Evolutionary conservation across 305 asterid species (phyloP).

Genomic region (Solanum hybrid): DNA sequence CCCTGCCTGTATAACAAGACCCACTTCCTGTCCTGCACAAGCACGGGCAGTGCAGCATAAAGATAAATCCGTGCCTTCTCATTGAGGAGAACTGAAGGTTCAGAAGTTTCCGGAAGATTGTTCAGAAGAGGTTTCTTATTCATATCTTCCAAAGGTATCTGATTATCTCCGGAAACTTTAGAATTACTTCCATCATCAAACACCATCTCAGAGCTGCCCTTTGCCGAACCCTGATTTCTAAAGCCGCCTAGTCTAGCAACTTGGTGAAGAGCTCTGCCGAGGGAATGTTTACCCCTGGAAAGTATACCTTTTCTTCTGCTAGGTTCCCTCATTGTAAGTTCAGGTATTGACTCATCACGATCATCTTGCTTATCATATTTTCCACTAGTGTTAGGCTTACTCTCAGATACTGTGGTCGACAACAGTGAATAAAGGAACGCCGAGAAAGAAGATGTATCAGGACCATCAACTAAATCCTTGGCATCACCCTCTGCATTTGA

Average conservation of each 20-base stretch:
- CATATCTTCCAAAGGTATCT: constrained; percentile 35
- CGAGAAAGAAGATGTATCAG: constrained; percentile 87
- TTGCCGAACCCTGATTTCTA: constrained; percentile 38
- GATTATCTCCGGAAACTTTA: constrained; percentile 28
- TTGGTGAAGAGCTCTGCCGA: constrained; percentile 55
- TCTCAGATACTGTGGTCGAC: constrained; percentile 47
- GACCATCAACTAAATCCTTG: constrained; percentile 52
- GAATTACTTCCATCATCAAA: constrained; percentile 28
- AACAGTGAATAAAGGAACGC: constrained; percentile 72
- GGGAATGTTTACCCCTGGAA: constrained; percentile 65
- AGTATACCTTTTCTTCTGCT: constrained; percentile 51
- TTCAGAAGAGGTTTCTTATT: constrained; percentile 20
- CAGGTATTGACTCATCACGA: constrained; percentile 32
- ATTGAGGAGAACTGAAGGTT: constrained; percentile 77
- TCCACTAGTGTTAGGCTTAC: constrained; percentile 19
- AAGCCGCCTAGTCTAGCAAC: constrained; percentile 63
- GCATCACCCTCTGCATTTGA: constrained; percentile 28
- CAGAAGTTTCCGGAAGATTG: constrained; percentile 68
- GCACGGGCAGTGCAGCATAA: constrained; percentile 60
- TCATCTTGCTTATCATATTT: constrained; percentile 25
- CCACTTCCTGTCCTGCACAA: constrained; percentile 82
- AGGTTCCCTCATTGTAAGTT: constrained; percentile 41
- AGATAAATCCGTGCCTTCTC: constrained; percentile 55
- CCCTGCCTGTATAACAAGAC: constrained; percentile 68
- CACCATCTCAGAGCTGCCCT: constrained; percentile 36